phyloP scores from a whole-genome alignment of 106 monocot genomes.

The Phalaenopsis equestris region DNA sequence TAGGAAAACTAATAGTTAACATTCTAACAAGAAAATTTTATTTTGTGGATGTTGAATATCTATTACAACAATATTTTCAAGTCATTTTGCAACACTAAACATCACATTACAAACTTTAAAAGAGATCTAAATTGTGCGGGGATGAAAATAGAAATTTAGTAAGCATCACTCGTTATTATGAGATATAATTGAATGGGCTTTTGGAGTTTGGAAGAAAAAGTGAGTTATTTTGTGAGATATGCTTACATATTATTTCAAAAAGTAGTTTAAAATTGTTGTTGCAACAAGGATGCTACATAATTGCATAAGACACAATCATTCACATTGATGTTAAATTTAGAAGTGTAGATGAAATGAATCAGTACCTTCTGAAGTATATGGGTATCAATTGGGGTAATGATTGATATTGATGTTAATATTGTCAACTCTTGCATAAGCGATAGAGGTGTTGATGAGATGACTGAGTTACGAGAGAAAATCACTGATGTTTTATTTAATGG shows the following conservation, averaged over 20 bases:
- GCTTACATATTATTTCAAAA: not conserved
- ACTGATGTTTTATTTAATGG: too few relatives aligned
- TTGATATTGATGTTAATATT: too few relatives aligned
- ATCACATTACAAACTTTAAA: not conserved
- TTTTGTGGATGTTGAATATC: not conserved
- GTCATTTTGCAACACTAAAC: not conserved
- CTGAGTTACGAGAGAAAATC: too few relatives aligned
- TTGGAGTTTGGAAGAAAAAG: not conserved
- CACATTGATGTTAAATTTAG: not conserved
- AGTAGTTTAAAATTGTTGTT: not conserved
- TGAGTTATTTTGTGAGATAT: not conserved
- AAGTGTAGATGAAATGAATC: too few relatives aligned
- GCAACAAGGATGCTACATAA: not conserved
- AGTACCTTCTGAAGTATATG: too few relatives aligned
- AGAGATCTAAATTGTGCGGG: not conserved
- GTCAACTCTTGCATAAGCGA: too few relatives aligned
- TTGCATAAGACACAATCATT: not conserved
- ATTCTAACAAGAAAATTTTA: not conserved
- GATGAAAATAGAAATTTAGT: not conserved
- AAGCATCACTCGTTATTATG: too few relatives aligned
- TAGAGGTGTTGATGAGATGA: too few relatives aligned
- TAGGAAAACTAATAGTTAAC: too few relatives aligned
- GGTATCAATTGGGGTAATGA: too few relatives aligned
- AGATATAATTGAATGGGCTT: too few relatives aligned
- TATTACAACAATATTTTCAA: not conserved